Evolutionary conservation across 495 filamentous ascomycete genomes (phyloP), one percentile per base, ranked within the genome.

Genomic region (Aspergillus sclerotiicarbonarius): DNA sequence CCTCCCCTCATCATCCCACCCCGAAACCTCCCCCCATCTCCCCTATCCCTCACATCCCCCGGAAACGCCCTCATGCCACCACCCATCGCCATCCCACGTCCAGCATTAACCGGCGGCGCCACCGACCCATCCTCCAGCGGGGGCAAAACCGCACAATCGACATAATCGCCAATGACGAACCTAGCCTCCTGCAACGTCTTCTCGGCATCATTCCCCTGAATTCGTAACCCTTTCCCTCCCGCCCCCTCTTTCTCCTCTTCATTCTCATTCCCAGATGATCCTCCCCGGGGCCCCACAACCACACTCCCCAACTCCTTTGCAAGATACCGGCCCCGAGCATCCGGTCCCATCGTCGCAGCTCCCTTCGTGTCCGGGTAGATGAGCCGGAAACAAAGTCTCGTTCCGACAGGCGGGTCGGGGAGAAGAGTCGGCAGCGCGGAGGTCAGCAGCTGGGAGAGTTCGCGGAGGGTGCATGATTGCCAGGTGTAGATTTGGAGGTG

Each of bases 401-500:
- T 92, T 56, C 92, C 92, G 45, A 91, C 80, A 19, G 84, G 81
- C 0, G 89, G 90, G 51, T 78, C 63, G n/a, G 92, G 90, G 20
- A 96, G 83, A 54, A 92, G 69, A 21, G 69, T 66, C 0, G 89
- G 89, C 0, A 91, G 74, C 0, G 88, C 81, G 54, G 79, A 74
- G 39, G 81, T 82, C 47, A 92, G 83, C 18, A 96, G 86, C 65
- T 88, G 84, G 7, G 87, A 83, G 33, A 97, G 87, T 73, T 97
- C 91, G 64, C 80, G 78, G 15, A 98, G 83, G 10, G 90, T 90
- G 78, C 89, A 92, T 66, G 83, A 84, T 55, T 82, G 82, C 90
- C 91, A 96, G 64, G 92, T 93, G 81, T 96, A 92, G 67, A 97
- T 88, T 58, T 90, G 79, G 32, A 94, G 80, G 71, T 89, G 84